Evolutionary conservation across 2,329 filamentous ascomycete species (phyloP).

Genomic region (Pezicula neosporulosa): DNA sequence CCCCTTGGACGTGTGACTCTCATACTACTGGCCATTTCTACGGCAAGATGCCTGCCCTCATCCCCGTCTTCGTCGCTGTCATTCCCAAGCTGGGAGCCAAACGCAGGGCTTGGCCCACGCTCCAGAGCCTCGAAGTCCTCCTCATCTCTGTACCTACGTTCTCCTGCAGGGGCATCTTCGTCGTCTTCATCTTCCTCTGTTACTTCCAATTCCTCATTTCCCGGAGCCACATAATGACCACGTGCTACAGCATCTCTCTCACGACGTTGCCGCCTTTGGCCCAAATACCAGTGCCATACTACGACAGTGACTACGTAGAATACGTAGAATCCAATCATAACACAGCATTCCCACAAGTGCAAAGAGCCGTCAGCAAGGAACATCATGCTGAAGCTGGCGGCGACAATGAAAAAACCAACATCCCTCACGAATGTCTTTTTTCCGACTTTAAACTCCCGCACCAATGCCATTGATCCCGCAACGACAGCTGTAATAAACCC

Average conservation of each 20-base stretch:
- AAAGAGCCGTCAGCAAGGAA: conserved; percentile 84
- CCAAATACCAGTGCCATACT: conserved; percentile 84
- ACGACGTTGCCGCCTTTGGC: conserved; percentile 54
- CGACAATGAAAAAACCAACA: conserved; percentile 85
- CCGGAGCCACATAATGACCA: conserved; percentile 65
- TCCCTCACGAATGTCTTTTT: conserved; percentile 88
- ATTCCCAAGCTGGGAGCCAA: conserved; percentile 31
- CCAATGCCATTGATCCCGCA: conserved; percentile 93
- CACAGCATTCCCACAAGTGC: conserved; percentile 81
- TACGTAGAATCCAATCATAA: conserved; percentile 88
- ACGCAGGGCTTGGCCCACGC: conserved; percentile 34
- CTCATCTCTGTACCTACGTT: conserved; percentile 23
- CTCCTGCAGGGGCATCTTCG: conserved; percentile 41
- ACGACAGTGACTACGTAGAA: conserved; percentile 90
- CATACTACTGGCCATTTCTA: conserved; percentile 92
- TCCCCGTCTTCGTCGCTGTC: conserved; percentile 47
- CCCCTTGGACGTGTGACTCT: conserved; percentile 69
- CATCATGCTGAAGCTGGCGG: conserved; percentile 80
- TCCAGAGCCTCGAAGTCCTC: conserved; percentile 29
- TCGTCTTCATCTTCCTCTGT: conserved; percentile 63
- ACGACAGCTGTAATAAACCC: conserved; percentile 96
- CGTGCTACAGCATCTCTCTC: conserved; percentile 69
- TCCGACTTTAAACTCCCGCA: conserved; percentile 90
- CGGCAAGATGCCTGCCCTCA: conserved; percentile 64
- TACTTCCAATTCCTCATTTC: conserved; percentile 49